Evolutionary conservation across 225 moss, liverwort and hornwort species (phyloP).

Genomic region (Asterella californica): DNA sequence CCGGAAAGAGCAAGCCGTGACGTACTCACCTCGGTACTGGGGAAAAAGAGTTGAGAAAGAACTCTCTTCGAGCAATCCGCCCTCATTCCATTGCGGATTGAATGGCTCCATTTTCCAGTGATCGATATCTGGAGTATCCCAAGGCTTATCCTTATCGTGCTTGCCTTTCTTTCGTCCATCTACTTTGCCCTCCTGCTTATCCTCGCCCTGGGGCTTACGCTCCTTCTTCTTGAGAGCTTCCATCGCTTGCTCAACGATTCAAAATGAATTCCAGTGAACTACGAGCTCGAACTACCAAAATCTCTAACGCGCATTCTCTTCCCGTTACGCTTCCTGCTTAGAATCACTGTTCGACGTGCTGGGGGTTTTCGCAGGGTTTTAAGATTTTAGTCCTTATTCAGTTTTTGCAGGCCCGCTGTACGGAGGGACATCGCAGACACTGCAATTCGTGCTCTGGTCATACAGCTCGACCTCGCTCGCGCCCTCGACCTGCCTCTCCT

Average conservation of each 20-base stretch:
- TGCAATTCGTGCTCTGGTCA: too few relatives aligned
- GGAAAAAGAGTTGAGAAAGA: conserved; percentile 95
- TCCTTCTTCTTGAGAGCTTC: conserved; percentile 15
- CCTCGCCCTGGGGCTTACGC: not conserved
- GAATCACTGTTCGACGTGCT: too few relatives aligned
- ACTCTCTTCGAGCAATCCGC: conserved; percentile 92
- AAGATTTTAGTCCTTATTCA: too few relatives aligned
- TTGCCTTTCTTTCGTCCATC: conserved; percentile 73
- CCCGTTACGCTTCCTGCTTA: too few relatives aligned
- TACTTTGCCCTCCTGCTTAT: conserved; percentile 22
- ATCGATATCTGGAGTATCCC: conserved; percentile 85
- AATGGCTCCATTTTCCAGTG: conserved; percentile 92
- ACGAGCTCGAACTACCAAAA: not conserved
- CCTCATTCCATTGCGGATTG: conserved; percentile 64
- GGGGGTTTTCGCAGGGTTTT: too few relatives aligned
- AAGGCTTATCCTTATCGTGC: conserved; percentile 87
- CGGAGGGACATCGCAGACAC: too few relatives aligned
- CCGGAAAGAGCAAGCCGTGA: not conserved
- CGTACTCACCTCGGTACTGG: conserved; percentile 63
- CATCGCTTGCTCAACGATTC: conserved; percentile 14
- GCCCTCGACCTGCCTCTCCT: too few relatives aligned
- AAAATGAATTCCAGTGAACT: not conserved
- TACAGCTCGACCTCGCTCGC: too few relatives aligned
- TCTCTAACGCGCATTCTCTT: too few relatives aligned
- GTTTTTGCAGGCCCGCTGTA: too few relatives aligned